phyloP scores from a whole-genome alignment of 2,329 filamentous ascomycete species.

The Nemania serpens region DNA sequence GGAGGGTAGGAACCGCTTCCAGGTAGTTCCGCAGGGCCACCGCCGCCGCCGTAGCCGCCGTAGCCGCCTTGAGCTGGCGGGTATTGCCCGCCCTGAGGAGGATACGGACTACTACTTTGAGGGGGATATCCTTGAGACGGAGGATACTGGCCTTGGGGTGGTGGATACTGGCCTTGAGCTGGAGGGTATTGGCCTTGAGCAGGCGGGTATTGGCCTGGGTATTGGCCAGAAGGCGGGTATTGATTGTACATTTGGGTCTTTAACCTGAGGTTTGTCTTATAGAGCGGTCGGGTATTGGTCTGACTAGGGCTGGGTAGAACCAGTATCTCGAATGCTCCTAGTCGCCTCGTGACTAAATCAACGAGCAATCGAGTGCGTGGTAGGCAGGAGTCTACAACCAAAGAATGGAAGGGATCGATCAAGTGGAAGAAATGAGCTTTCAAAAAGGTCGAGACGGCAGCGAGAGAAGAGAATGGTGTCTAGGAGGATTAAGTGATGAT shows the following conservation, averaged over 20 bases:
- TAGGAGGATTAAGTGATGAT: background rate
- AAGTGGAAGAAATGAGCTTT: slow-evolving; percentile 1
- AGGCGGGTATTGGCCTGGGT: slow-evolving; percentile 19
- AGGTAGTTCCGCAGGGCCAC: slow-evolving; percentile 32
- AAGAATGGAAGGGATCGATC: background rate
- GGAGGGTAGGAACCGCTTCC: slow-evolving; percentile 37
- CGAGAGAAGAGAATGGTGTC: background rate
- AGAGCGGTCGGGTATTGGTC: background rate
- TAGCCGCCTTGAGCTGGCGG: slow-evolving; percentile 45
- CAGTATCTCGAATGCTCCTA: background rate
- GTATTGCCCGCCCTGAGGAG: slow-evolving; percentile 29
- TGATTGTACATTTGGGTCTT: slow-evolving; percentile 28
- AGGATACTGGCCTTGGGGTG: slow-evolving; percentile 38
- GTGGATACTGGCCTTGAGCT: slow-evolving; percentile 38
- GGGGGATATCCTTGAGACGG: slow-evolving; percentile 38
- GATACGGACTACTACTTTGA: slow-evolving; percentile 39
- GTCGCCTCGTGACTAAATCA: background rate
- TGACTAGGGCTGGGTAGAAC: background rate
- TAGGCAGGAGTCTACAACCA: background rate
- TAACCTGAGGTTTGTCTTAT: background rate
- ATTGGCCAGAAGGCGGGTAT: slow-evolving; percentile 35
- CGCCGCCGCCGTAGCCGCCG: slow-evolving; percentile 28
- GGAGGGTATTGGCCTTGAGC: slow-evolving; percentile 21
- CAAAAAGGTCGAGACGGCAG: background rate
- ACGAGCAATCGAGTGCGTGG: background rate